These are phyloP conservation scores for Pleurotus eryngii DNA, from an alignment of 768 basidiomycete genomes.

Conservation along the genomic window DNA sequence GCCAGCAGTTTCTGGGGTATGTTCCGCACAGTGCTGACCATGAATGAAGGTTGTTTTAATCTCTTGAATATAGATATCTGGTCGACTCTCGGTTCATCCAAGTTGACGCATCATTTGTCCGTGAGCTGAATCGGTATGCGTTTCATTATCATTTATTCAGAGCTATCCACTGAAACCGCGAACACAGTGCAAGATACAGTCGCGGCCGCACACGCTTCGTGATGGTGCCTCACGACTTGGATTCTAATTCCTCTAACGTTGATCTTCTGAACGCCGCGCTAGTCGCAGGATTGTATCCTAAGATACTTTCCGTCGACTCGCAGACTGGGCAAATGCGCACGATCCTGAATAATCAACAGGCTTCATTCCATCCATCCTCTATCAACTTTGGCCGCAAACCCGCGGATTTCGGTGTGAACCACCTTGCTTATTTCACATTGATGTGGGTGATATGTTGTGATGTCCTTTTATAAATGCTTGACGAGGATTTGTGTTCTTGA, in stretches of 20 bases:
- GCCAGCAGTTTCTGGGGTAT: slow-evolving; percentile 83
- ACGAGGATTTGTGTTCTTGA: slow-evolving; percentile 10
- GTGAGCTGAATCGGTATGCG: slow-evolving; percentile 65
- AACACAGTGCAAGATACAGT: slow-evolving; percentile 64
- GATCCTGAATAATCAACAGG: slow-evolving; percentile 75
- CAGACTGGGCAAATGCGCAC: slow-evolving; percentile 67
- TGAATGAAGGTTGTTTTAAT: slow-evolving; percentile 2
- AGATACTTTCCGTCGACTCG: slow-evolving; percentile 72
- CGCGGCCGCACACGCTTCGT: slow-evolving; percentile 78
- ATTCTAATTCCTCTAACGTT: slow-evolving; percentile 64
- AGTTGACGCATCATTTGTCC: slow-evolving; percentile 60
- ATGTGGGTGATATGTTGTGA: slow-evolving; percentile 48
- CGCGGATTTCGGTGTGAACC: slow-evolving; percentile 67
- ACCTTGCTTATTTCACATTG: slow-evolving; percentile 83
- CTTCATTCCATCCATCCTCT: slow-evolving; percentile 86
- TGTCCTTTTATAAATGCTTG: background rate
- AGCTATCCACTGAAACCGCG: too few relatives aligned
- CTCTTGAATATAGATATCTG: slow-evolving; percentile 55
- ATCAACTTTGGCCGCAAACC: slow-evolving; percentile 77
- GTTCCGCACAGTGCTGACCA: slow-evolving; percentile 9
- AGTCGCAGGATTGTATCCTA: slow-evolving; percentile 86
- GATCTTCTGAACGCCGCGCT: slow-evolving; percentile 78
- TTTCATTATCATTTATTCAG: slow-evolving; percentile 7
- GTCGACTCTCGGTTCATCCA: slow-evolving; percentile 85
- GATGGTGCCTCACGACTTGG: slow-evolving; percentile 63